Evolutionary conservation across 331 rosid species (phyloP).

Genomic region (Prunus yedoensis): DNA sequence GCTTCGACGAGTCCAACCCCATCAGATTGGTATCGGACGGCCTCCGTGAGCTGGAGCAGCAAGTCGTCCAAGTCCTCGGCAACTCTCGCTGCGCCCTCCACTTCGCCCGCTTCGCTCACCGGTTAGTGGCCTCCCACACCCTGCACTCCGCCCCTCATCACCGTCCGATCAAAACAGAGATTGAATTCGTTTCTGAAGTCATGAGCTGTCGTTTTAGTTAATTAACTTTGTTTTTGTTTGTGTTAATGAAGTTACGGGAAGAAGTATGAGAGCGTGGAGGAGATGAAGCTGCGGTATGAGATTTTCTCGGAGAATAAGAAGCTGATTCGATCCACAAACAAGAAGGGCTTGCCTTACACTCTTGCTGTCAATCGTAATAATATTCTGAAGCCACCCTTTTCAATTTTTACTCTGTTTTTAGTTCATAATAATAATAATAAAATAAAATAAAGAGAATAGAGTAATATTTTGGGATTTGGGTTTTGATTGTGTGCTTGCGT

Average conservation of each 20-base stretch:
- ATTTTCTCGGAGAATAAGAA: conserved; percentile 62
- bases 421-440: too few species aligned
- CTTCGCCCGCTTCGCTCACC: conserved; percentile 78
- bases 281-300: conserved; percentile 62
- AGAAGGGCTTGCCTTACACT: conserved; percentile 54
- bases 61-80: conserved; percentile 59
- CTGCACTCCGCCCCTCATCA: background rate
- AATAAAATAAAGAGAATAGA: too few species aligned
- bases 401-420: background rate
- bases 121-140: conserved; percentile 8
- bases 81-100: conserved; percentile 48
- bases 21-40: conserved; percentile 56
- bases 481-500: background rate
- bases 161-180: background rate
- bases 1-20: conserved; percentile 73
- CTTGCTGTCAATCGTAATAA: conserved; percentile 73
- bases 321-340: conserved; percentile 66
- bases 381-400: conserved; percentile 12
- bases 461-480: background rate
- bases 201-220: background rate
- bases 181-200: too few species aligned
- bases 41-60: conserved; percentile 48
- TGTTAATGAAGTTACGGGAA: conserved; percentile 48
- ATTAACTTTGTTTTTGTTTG: background rate
- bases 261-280: conserved; percentile 62